A percentile compares a stretch with the other conserved stretches of the same genome.
phyloP scores from a whole-genome alignment of 805 yeast species.

The Saccharomyces jurei region DNA sequence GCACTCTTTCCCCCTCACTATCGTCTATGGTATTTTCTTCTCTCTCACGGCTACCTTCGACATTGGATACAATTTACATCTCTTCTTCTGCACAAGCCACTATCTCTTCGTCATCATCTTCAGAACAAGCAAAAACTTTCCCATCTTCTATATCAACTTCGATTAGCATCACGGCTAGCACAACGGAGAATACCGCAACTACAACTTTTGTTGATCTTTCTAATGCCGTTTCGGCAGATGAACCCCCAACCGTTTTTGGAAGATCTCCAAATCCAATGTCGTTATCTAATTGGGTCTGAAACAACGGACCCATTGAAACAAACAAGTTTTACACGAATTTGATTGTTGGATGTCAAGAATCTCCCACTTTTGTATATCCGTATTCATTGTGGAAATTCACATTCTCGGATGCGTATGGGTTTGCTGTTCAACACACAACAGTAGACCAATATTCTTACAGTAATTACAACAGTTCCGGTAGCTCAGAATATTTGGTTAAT shows the following conservation, averaged over 20 bases:
- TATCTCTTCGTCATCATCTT: conserved; percentile 1
- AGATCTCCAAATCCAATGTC: conserved; percentile 38
- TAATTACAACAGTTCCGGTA: conserved; percentile 41
- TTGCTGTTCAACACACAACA: conserved; percentile 56
- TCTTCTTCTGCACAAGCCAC: conserved; percentile 4
- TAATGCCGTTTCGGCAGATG: conserved; percentile 36
- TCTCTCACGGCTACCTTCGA: neutral
- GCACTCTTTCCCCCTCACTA: neutral
- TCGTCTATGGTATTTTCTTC: neutral
- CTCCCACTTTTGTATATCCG: conserved; percentile 60
- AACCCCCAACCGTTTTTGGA: conserved; percentile 41
- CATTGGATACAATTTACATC: conserved; percentile 2
- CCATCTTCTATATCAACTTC: conserved; percentile 1
- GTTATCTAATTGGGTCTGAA: conserved; percentile 42
- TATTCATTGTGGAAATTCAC: conserved; percentile 53
- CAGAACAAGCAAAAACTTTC: conserved; percentile 1
- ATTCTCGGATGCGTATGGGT: conserved; percentile 39
- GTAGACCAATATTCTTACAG: conserved; percentile 45
- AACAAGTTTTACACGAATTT: conserved; percentile 71
- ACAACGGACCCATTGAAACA: conserved; percentile 48
- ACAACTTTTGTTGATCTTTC: conserved; percentile 38
- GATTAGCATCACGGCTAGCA: conserved; percentile 5
- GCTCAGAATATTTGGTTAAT: conserved; percentile 54
- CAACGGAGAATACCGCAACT: conserved; percentile 11
- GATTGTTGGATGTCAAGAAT: conserved; percentile 45